Conservation (phyloP, 306 rosid genomes). For the Pachyrhizus erosus region DNA sequence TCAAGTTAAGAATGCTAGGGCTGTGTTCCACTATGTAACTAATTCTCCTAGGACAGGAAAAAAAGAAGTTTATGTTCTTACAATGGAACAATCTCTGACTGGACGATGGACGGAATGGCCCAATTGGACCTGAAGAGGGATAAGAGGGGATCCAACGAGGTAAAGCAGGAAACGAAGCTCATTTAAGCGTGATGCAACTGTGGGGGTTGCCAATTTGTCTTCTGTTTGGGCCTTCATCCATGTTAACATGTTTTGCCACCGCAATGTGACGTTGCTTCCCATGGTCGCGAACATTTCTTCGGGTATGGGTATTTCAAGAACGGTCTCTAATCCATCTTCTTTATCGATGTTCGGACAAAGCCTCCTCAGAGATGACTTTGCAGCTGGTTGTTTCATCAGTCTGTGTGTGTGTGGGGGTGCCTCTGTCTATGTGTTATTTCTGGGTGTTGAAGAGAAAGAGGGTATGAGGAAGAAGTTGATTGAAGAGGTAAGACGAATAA, state of each 20-base stretch:
- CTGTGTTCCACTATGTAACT: too few species aligned
- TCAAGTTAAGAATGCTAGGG: too few species aligned
- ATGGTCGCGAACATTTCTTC: constrained; percentile 88
- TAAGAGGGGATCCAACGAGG: constrained; percentile 95
- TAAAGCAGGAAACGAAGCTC: constrained; percentile 86
- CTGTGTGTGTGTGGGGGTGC: background rate
- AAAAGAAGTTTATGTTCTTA: constrained; percentile 37
- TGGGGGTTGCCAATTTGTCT: constrained; percentile 71
- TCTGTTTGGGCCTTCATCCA: constrained; percentile 94
- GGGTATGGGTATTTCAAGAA: constrained; percentile 92
- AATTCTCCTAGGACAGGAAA: background rate
- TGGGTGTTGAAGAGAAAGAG: background rate
- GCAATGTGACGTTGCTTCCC: constrained; percentile 69
- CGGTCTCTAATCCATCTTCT: constrained; percentile 93
- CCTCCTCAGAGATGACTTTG: constrained; percentile 63
- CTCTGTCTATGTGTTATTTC: background rate
- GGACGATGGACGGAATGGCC: constrained; percentile 86
- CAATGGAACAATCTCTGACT: constrained; percentile 83
- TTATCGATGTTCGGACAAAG: constrained; percentile 85
- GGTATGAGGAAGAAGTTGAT: constrained; percentile 28
- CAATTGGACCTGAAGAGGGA: constrained; percentile 93
- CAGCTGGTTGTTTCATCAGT: constrained; percentile 50
- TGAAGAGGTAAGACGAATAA: constrained; percentile 19
- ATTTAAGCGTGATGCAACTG: constrained; percentile 68
- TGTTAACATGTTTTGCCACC: constrained; percentile 85